These are phyloP conservation scores for Xylaria nigripes DNA, from an alignment of 495 filamentous ascomycete genomes.

Conservation along the genomic window DNA sequence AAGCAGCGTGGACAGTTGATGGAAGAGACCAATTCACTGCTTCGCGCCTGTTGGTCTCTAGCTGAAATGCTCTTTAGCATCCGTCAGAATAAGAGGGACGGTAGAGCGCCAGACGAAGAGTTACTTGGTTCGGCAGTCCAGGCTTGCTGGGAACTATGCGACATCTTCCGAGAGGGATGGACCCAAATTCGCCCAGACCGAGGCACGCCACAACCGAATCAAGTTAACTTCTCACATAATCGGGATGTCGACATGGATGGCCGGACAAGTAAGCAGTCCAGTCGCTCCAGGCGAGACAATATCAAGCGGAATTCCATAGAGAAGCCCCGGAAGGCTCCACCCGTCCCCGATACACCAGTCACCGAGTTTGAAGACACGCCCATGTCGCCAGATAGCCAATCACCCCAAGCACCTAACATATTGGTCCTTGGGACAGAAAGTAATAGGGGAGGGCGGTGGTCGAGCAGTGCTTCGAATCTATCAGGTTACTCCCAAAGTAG, in stretches of 20 bases:
- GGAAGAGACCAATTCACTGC: slow-evolving; percentile 71
- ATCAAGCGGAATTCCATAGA: slow-evolving; percentile 29
- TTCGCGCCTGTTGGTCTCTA: slow-evolving; percentile 81
- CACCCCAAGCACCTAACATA: slow-evolving; percentile 69
- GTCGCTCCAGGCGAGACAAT: slow-evolving; percentile 39
- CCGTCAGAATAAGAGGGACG: slow-evolving; percentile 71
- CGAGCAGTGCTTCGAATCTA: slow-evolving; percentile 63
- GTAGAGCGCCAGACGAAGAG: slow-evolving; percentile 68
- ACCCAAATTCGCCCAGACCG: slow-evolving; percentile 79
- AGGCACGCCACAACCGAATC: slow-evolving; percentile 75
- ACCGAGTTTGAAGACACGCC: slow-evolving; percentile 89
- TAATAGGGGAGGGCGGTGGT: slow-evolving; percentile 52
- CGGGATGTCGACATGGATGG: slow-evolving; percentile 19
- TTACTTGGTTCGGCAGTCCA: slow-evolving; percentile 79
- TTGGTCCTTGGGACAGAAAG: slow-evolving; percentile 65
- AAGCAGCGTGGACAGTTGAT: slow-evolving; percentile 73
- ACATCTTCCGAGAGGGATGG: slow-evolving; percentile 91
- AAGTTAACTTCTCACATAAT: slow-evolving; percentile 50
- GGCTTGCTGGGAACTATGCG: slow-evolving; percentile 90
- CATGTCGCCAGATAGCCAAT: slow-evolving; percentile 64
- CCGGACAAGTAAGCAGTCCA: slow-evolving; percentile 29
- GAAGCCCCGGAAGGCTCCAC: slow-evolving; percentile 23
- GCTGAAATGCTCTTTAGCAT: slow-evolving; percentile 93
- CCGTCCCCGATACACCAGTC: slow-evolving; percentile 74
- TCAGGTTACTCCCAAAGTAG: slow-evolving; percentile 67